Conservation (phyloP, 2,329 filamentous ascomycete species). For the Aspergillus vadensis region DNA sequence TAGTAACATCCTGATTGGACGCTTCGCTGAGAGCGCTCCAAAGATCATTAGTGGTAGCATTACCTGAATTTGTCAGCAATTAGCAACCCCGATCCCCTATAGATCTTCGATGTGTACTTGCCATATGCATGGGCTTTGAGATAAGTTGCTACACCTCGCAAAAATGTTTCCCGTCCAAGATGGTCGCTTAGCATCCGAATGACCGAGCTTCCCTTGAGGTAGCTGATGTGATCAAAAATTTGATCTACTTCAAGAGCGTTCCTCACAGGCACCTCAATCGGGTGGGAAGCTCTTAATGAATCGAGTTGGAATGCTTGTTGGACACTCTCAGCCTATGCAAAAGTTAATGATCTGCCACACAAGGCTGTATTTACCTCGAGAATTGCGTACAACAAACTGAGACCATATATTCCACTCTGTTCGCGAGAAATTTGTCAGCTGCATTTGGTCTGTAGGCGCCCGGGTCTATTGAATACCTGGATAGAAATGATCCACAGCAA, state of each 20-base stretch:
- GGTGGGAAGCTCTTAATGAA: constrained; percentile 85
- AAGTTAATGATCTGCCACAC: constrained; percentile 41
- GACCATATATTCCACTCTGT: constrained; percentile 95
- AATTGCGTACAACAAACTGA: constrained; percentile 78
- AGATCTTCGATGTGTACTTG: constrained; percentile 33
- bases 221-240: constrained; percentile 96
- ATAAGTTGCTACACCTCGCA: constrained; percentile 87
- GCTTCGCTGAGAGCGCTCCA: constrained; percentile 87
- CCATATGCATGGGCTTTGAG: constrained; percentile 85
- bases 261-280: constrained; percentile 91
- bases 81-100: background rate
- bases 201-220: constrained; percentile 92
- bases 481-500: constrained; percentile 85
- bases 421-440: constrained; percentile 23
- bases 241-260: constrained; percentile 96
- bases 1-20: constrained; percentile 81
- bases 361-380: constrained; percentile 53
- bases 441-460: background rate
- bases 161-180: constrained; percentile 82
- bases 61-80: constrained; percentile 42
- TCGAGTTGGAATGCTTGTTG: constrained; percentile 90
- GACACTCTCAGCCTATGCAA: constrained; percentile 75
- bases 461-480: constrained; percentile 55
- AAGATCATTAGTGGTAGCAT: constrained; percentile 87
- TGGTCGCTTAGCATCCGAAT: constrained; percentile 95